A percentile compares a stretch with the other conserved stretches of the same genome.
These are phyloP conservation scores for Ceratocystis harringtonii DNA, from an alignment of 2,329 filamentous ascomycete genomes.

Conservation along the genomic window DNA sequence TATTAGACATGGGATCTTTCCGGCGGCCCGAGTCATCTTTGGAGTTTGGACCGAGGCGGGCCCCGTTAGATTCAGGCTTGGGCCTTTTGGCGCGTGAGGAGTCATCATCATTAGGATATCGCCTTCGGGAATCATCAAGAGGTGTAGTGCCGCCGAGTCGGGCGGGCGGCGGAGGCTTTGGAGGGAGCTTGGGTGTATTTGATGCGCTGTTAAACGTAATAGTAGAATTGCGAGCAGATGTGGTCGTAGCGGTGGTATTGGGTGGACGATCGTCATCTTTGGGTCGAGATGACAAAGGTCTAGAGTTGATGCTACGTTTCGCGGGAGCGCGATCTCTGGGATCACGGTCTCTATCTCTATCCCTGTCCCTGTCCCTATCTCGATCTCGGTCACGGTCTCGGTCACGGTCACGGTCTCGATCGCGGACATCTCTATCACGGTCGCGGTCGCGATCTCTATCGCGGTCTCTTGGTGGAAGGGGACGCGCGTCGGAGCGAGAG, in stretches of 20 bases:
- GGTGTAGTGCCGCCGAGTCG: not conserved
- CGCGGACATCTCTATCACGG: not conserved
- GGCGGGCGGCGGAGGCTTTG: constrained; percentile 10
- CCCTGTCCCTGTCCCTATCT: too few relatives aligned
- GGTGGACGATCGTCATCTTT: constrained; percentile 2
- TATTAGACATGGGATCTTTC: not conserved
- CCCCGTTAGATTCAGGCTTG: constrained; percentile 7
- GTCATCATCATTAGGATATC: constrained; percentile 4
- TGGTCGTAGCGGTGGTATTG: not conserved
- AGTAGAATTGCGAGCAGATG: not conserved
- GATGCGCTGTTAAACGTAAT: not conserved
- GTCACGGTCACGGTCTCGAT: not conserved
- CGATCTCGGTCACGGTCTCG: constrained; percentile 7
- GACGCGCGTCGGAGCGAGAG: not conserved
- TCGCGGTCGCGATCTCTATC: constrained; percentile 9
- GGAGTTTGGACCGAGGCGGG: not conserved
- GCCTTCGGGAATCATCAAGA: not conserved
- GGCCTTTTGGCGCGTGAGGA: not conserved
- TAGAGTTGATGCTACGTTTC: not conserved
- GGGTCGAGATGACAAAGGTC: constrained; percentile 3
- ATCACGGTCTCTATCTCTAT: constrained; percentile 10
- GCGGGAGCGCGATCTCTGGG: constrained; percentile 3
- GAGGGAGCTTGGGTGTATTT: constrained; percentile 6
- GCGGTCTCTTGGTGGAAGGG: constrained; percentile 1
- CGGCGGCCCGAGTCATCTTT: constrained; percentile 6